phyloP scores from a whole-genome alignment of 108 stramenopile genomes.

The Phaeodactylum tricornutum region DNA sequence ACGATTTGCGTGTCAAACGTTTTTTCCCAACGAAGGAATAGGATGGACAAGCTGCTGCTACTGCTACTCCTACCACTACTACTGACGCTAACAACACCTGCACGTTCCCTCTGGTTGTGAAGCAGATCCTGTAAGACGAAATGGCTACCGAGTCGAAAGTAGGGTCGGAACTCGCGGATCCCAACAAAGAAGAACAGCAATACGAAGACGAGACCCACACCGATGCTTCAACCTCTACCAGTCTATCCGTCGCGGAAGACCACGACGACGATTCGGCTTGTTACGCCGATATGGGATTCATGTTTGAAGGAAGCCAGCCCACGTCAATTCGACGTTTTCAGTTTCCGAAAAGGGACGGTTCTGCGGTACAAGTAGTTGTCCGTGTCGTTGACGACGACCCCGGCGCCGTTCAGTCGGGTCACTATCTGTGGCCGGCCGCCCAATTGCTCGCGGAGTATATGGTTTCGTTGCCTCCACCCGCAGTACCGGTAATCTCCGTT shows the following conservation, averaged over 20 bases:
- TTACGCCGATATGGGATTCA: slow-evolving; percentile 5
- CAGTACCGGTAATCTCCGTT: no score
- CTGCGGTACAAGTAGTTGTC: slow-evolving; percentile 5
- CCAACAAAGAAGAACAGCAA: not conserved
- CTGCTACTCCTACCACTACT: no score
- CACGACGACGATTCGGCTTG: not conserved
- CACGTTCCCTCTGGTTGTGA: no score
- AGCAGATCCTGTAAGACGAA: no score
- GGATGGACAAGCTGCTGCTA: no score
- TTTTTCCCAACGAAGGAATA: no score
- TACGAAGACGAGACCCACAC: not conserved
- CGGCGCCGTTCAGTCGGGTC: slow-evolving; percentile 21
- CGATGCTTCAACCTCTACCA: slow-evolving; percentile 3
- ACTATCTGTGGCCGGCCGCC: slow-evolving; percentile 27
- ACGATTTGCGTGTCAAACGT: no score
- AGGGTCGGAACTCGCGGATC: no score
- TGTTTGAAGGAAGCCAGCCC: slow-evolving; percentile 11
- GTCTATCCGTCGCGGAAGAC: not conserved
- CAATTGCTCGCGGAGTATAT: slow-evolving; percentile 4
- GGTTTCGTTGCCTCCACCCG: not conserved
- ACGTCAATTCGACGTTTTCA: not conserved
- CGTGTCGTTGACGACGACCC: slow-evolving; percentile 21
- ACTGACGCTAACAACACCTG: no score
- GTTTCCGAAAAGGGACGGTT: not conserved
- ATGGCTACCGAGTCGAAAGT: no score